Conservation (phyloP, 148 eudicot genomes). For the Agrostemma githago region DNA sequence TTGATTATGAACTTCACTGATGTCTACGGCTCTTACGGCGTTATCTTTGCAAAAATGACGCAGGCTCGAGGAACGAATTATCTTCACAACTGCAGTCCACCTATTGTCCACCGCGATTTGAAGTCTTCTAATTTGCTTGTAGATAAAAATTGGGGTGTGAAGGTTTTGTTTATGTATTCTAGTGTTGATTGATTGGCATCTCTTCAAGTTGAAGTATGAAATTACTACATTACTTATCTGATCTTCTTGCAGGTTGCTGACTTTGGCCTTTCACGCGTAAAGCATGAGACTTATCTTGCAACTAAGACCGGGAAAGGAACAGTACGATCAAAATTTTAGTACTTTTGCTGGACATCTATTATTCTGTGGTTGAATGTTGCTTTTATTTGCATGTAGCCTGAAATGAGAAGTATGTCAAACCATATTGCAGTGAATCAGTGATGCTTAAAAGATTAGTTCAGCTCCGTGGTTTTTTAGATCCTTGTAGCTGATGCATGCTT, state of each 20-base stretch:
- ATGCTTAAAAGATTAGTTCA: no score
- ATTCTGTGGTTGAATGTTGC: no score
- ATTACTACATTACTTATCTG: background rate
- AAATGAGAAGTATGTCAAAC: no score
- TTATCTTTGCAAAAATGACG: constrained; percentile 12
- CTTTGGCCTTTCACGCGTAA: no score
- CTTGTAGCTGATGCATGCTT: background rate
- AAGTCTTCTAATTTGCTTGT: constrained; percentile 96
- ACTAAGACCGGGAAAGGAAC: no score
- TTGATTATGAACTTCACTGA: background rate
- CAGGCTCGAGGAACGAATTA: constrained; percentile 97
- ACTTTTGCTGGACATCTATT: no score
- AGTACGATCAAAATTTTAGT: no score
- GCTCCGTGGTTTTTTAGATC: no score
- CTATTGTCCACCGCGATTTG: constrained; percentile 87
- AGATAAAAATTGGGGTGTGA: constrained; percentile 92
- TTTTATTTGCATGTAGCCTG: no score
- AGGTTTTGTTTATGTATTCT: constrained; percentile 40
- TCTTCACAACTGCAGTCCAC: constrained; percentile 87
- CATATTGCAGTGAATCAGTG: no score
- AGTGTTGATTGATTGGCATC: background rate
- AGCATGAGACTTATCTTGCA: no score
- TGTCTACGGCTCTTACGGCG: constrained; percentile 9
- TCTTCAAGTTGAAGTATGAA: background rate
- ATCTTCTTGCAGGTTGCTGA: no score